A percentile compares a stretch with the other conserved stretches of the same genome.
Conservation (phyloP, 805 yeast genomes). For the Yarrowia keelungensis region DNA sequence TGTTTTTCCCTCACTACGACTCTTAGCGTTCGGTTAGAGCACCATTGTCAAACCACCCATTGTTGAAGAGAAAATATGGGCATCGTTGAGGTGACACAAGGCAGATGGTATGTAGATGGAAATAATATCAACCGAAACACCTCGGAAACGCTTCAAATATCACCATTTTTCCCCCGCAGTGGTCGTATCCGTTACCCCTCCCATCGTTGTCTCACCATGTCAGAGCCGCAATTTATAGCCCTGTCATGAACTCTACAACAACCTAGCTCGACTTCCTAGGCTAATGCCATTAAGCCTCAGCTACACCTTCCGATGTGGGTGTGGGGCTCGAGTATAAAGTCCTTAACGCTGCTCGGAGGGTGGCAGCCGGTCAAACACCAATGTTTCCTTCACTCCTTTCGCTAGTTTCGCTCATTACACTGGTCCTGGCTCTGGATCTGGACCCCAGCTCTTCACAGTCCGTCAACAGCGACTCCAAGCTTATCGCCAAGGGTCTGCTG, state of each 20-base stretch:
- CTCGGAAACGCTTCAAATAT: too few species aligned
- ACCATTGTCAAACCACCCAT: not conserved
- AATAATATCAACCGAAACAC: too few species aligned
- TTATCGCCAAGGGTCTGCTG: constrained; percentile 73
- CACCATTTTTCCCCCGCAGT: not conserved
- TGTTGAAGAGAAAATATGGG: not conserved
- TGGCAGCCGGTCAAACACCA: not conserved
- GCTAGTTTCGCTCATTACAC: constrained; percentile 19
- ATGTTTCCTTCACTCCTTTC: constrained; percentile 32
- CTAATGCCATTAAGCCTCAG: constrained; percentile 24
- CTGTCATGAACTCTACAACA: constrained; percentile 9
- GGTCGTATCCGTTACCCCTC: constrained; percentile 20
- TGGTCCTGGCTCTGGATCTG: constrained; percentile 41
- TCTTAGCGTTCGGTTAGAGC: not conserved
- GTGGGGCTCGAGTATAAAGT: constrained; percentile 32
- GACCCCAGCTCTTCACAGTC: constrained; percentile 42
- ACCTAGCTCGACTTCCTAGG: constrained; percentile 24
- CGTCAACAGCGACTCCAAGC: constrained; percentile 59
- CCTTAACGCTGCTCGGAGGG: not conserved
- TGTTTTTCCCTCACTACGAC: constrained; percentile 24
- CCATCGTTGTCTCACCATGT: constrained; percentile 23
- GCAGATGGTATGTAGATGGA: too few species aligned
- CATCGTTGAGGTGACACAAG: not conserved
- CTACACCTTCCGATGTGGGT: constrained; percentile 33
- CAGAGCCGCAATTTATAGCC: constrained; percentile 9